These are phyloP conservation scores for Dactylellina cionopaga DNA, from an alignment of 2,329 filamentous ascomycete genomes.

Conservation along the genomic window DNA sequence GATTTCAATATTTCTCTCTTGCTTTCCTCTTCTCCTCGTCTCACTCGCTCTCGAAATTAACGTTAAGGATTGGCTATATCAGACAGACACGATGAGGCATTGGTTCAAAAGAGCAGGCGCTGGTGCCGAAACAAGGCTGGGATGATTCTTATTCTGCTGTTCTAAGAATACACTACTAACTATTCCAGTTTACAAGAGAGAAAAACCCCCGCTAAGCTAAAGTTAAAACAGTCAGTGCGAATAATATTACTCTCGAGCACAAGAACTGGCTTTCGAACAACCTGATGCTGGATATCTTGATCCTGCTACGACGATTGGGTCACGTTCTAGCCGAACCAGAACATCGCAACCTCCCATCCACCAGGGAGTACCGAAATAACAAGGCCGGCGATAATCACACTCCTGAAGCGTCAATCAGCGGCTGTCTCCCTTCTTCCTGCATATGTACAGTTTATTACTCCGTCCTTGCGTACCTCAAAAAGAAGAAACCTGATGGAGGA, in stretches of 20 bases:
- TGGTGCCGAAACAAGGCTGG: slow-evolving; percentile 31
- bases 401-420: slow-evolving; percentile 22
- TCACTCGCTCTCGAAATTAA: too few species aligned
- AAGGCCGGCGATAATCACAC: slow-evolving; percentile 19
- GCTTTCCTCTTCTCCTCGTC: too few species aligned
- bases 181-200: background rate
- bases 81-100: too few species aligned
- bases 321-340: slow-evolving; percentile 33
- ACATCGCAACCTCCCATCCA: background rate
- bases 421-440: background rate
- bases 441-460: too few species aligned
- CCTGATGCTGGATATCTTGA: background rate
- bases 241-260: background rate
- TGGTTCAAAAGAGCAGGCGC: slow-evolving; percentile 13
- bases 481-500: background rate
- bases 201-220: slow-evolving; percentile 1
- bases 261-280: background rate
- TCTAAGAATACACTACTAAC: slow-evolving; percentile 12
- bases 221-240: background rate
- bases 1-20: too few species aligned
- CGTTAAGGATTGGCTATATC: too few species aligned
- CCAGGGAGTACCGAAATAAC: background rate
- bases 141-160: slow-evolving; percentile 7
- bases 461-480: too few species aligned
- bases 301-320: slow-evolving; percentile 21